A percentile compares a stretch with the other conserved stretches of the same genome.
Evolutionary conservation across 306 rosid genomes (phyloP).

Genomic region (Begonia masoniana): DNA sequence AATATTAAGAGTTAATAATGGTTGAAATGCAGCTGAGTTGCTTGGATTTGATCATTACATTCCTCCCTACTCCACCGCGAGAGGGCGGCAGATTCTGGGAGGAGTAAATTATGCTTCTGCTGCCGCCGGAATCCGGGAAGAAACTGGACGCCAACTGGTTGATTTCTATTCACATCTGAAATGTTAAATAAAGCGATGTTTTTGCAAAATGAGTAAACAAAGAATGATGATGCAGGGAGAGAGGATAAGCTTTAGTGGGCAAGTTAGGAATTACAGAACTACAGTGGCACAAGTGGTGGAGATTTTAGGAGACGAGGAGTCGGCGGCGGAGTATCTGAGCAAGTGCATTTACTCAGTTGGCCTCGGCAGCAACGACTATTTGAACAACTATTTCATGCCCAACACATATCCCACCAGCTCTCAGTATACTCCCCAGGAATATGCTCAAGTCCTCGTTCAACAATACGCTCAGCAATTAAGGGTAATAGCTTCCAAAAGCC

Average conservation of each 20-base stretch:
- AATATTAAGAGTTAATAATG: no score
- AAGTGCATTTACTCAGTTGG: conserved; percentile 82
- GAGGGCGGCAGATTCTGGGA: conserved; percentile 46
- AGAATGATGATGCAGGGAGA: conserved; percentile 39
- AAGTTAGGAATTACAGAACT: conserved; percentile 60
- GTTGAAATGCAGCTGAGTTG: conserved; percentile 42
- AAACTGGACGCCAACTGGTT: conserved; percentile 91
- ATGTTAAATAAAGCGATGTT: neutral
- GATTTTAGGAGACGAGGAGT: conserved; percentile 38
- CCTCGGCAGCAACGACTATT: conserved; percentile 91
- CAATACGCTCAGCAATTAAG: conserved; percentile 45
- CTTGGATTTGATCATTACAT: conserved; percentile 68
- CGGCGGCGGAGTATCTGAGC: conserved; percentile 47
- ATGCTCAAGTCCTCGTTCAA: conserved; percentile 53
- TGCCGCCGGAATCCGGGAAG: conserved; percentile 95
- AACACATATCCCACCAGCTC: conserved; percentile 37
- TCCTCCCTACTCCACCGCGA: conserved; percentile 44
- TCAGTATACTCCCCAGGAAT: conserved; percentile 57
- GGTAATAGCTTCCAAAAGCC: conserved; percentile 14
- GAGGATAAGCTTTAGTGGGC: conserved; percentile 69
- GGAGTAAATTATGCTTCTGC: conserved; percentile 96
- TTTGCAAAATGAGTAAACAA: neutral
- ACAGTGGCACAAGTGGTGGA: conserved; percentile 59
- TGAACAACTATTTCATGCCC: conserved; percentile 96
- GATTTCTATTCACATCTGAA: neutral